Evolutionary conservation across 2,329 filamentous ascomycete species (phyloP), one percentile per base, ranked within the genome.

Genomic region (Metarhizium guizhouense): DNA sequence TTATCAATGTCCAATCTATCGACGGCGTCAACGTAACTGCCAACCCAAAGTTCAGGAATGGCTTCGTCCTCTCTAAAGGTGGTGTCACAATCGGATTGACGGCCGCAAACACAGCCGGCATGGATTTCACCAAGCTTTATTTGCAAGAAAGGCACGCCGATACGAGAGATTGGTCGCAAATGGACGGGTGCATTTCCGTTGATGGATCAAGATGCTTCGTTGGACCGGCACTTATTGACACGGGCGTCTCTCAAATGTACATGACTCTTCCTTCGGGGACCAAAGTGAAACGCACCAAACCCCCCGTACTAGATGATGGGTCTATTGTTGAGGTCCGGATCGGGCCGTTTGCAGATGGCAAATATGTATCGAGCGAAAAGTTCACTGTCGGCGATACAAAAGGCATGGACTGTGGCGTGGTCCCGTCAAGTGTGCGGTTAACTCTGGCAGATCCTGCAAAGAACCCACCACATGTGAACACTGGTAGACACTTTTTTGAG

Each of bases 321-420:
- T 45, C 54, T 13, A 8, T 25, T 4, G 38, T 51, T 4, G 10
- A 34, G 4, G 29, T 55, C 6, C 54, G 16, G 14, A 13, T 55
- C 18, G 47, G 54, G 3, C 49, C 18, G 4, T 3, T 8, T 6
- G 20, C 30, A 29, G 11, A 36, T 25, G 48, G 48, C 29, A 13
- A 20, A 16, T 51, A 34, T 18, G 20, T 30, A 25, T 47, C 49
- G 6, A 18, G 29, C 7, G 47, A 51, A 7, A 55, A 34, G 6
- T 51, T 55, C 38, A 51, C 47, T 56, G 61, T 69, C 65, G 54
- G 54, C 25, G 47, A 55, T n/a, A 25, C n/a, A 6, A 16, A 45
- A 18, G 38, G 48, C 11, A 34, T 34, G 8, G 16, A 36, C 4
- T 11, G 47, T 7, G 38, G 18, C 11, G 18, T 52, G 10, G 48